Base-by-base conservation (phyloP, 2,329 filamentous ascomycete species). In the Penicillium sclerotiorum region DNA sequence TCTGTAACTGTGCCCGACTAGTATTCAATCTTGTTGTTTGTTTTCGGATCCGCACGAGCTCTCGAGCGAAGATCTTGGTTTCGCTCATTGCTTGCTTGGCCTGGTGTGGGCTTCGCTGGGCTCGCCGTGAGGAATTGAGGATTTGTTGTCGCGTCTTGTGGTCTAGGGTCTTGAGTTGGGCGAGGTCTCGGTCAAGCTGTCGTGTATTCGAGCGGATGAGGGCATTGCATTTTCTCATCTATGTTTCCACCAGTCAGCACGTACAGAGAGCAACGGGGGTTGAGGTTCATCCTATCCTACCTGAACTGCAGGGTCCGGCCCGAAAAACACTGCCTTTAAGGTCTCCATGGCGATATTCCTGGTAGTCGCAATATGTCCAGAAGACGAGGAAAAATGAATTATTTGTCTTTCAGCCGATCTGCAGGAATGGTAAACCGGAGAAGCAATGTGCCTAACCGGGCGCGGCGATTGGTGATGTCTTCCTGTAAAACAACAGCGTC, bases 221-320 rank as follows among this genome's bases (percentile, higher is more conserved):
- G 54, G 84, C 79, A 73, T 96, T 96, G 75, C 93, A 97, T 86
- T 96, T 97, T 57, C 92, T 87, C 75, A 94, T 87, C 93, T 99
- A 63, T 33, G 41, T 15, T 30, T 41, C 48, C 41, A 36, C 15
- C 7, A 45, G 50, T 64, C 17, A 58, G 56, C 48, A 12, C 35
- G 21, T 40, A 46, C n/a, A n/a, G 20, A 39, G 39, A 35, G 36
- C 36, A 9, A 18, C 6, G 22, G 25, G 25, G 25, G 35, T 15
- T 28, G 39, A 32, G 44, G 44, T 32, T 23, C 33, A 42, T 30
- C 18, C 11, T 32, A 41, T 36, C 79, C 59, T 78, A 96, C 93
- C 81, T 99, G 93, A 56, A 88, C 88, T 73, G 95, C 88, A 37
- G 94, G 94, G 68, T 95, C 92, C 30, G 94, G 93, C 74, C 90